Conservation (phyloP, 768 basidiomycete genomes). For the Coprinopsis marcescibilis region DNA sequence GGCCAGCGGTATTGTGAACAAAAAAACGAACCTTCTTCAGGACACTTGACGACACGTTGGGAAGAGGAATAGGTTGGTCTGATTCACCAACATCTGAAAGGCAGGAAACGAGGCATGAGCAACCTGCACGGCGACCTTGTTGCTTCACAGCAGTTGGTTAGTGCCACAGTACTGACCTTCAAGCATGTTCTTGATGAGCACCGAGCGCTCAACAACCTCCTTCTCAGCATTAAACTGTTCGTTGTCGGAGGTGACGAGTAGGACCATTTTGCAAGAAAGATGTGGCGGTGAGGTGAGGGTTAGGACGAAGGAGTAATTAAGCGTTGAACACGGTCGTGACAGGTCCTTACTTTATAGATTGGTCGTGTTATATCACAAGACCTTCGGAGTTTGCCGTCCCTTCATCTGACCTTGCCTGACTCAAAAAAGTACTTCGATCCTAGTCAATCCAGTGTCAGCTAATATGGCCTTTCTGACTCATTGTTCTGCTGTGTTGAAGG, state of each 20-base stretch:
- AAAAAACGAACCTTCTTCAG: slow-evolving; percentile 73
- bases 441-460: slow-evolving; percentile 1
- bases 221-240: slow-evolving; percentile 92
- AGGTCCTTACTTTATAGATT: slow-evolving; percentile 15
- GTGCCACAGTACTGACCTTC: slow-evolving; percentile 77
- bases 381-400: slow-evolving; percentile 24
- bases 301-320: slow-evolving; percentile 14
- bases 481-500: slow-evolving; percentile 28
- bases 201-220: slow-evolving; percentile 91
- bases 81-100: slow-evolving; percentile 84
- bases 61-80: slow-evolving; percentile 90
- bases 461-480: slow-evolving; percentile 47
- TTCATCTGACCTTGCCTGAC: slow-evolving; percentile 17
- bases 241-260: slow-evolving; percentile 91
- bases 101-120: slow-evolving; percentile 10
- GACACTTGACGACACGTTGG: slow-evolving; percentile 89
- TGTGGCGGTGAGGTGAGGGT: slow-evolving; percentile 17
- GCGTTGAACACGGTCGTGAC: slow-evolving; percentile 13
- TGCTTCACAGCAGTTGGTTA: too few species aligned
- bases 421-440: slow-evolving; percentile 3
- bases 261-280: slow-evolving; percentile 56
- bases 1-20: neutral
- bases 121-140: too few species aligned
- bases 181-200: slow-evolving; percentile 99
- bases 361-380: slow-evolving; percentile 24